phyloP scores from a whole-genome alignment of 2,329 filamentous ascomycete genomes.

The Paecilomyces niveus region DNA sequence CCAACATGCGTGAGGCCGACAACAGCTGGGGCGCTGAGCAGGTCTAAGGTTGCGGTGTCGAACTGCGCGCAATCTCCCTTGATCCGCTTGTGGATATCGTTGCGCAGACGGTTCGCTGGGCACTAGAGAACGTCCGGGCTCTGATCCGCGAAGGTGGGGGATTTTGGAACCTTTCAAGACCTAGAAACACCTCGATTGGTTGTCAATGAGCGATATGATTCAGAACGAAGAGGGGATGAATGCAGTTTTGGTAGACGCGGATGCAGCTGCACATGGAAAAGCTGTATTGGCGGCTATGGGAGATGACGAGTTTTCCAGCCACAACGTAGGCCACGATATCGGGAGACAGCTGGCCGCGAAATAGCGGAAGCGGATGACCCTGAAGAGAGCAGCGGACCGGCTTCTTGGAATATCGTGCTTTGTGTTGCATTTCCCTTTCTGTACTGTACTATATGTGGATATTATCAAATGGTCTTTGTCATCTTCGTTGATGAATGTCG shows the following conservation, averaged over 20 bases:
- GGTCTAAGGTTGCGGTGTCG: slow-evolving; percentile 45
- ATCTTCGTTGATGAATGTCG: background rate
- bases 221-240: background rate
- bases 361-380: background rate
- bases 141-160: background rate
- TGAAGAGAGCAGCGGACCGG: background rate
- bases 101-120: background rate
- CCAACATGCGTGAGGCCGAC: slow-evolving; percentile 74
- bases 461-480: background rate
- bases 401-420: background rate
- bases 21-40: slow-evolving; percentile 71
- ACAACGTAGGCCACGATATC: background rate
- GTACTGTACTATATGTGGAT: background rate
- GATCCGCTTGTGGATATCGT: background rate
- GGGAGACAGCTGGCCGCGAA: background rate
- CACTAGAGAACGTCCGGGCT: background rate
- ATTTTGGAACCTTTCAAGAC: background rate
- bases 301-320: background rate
- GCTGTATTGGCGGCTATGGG: background rate
- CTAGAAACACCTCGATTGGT: background rate
- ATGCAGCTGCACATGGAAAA: background rate
- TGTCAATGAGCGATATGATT: background rate
- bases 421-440: background rate
- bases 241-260: background rate
- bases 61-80: background rate